Conservation (phyloP, 2,329 filamentous ascomycete genomes). For the Talaromyces islandicus region DNA sequence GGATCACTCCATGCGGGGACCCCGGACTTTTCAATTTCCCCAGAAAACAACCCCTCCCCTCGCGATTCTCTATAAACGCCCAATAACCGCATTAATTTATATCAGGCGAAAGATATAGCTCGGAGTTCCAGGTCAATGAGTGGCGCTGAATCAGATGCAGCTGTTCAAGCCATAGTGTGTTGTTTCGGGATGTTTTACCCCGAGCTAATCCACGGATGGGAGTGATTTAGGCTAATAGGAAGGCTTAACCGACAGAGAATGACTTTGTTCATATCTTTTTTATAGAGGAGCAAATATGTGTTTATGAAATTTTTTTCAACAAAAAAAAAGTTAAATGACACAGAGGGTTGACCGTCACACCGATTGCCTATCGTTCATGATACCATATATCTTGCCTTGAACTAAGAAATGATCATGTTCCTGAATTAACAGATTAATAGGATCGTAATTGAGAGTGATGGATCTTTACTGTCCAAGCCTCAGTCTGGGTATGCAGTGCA, state of each 20-base stretch:
- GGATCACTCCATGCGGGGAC: neutral
- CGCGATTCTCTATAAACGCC: neutral
- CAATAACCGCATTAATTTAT: neutral
- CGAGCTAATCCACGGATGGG: neutral
- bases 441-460: no score
- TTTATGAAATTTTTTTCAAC: no score
- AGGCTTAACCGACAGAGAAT: neutral
- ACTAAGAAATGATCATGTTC: conserved; percentile 14
- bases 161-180: neutral
- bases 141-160: neutral
- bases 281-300: no score
- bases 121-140: neutral
- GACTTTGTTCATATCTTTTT: no score
- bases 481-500: no score
- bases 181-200: neutral
- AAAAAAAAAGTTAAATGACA: no score
- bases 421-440: conserved; percentile 11
- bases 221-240: neutral
- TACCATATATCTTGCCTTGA: neutral
- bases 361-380: no score
- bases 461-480: no score
- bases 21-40: no score
- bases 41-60: neutral
- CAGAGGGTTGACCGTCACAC: no score
- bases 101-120: neutral